Evolutionary conservation across 768 basidiomycete species (phyloP).

Genomic region (Tricholoma bakamatsutake): DNA sequence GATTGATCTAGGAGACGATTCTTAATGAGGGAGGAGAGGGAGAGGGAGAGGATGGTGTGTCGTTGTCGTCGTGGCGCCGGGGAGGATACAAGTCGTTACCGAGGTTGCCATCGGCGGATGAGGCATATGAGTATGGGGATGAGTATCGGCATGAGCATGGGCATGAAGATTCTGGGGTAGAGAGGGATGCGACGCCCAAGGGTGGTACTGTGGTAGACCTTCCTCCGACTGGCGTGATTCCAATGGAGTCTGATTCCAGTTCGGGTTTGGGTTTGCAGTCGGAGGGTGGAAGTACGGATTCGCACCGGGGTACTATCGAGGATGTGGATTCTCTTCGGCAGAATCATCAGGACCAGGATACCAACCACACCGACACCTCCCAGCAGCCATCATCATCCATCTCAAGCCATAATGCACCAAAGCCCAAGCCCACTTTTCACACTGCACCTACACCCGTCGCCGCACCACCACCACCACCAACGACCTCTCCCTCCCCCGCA

Average conservation of each 20-base stretch:
- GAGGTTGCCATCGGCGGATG: conserved; percentile 52
- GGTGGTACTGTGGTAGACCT: not conserved
- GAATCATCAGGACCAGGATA: too few species aligned
- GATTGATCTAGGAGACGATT: conserved; percentile 50
- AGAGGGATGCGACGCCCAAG: not conserved
- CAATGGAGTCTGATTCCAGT: not conserved
- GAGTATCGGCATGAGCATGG: not conserved
- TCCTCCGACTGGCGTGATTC: not conserved
- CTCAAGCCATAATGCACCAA: not conserved
- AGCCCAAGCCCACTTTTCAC: not conserved
- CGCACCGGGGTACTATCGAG: not conserved
- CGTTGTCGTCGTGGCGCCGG: not conserved
- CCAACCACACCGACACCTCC: not conserved
- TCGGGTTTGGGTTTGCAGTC: not conserved
- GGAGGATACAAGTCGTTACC: conserved; percentile 46
- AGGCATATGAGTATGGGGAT: conserved; percentile 36
- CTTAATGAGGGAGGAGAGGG: conserved; percentile 15
- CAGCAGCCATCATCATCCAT: not conserved
- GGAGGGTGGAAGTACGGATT: not conserved
- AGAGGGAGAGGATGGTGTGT: not conserved
- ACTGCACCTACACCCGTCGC: too few species aligned
- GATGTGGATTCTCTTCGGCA: not conserved
- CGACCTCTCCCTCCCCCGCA: conserved; percentile 9
- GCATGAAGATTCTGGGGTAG: conserved; percentile 9
- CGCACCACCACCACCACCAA: not conserved